A percentile compares a stretch with the other conserved stretches of the same genome.
Conservation (phyloP, 2,329 filamentous ascomycete species). For the Fusarium algeriense region DNA sequence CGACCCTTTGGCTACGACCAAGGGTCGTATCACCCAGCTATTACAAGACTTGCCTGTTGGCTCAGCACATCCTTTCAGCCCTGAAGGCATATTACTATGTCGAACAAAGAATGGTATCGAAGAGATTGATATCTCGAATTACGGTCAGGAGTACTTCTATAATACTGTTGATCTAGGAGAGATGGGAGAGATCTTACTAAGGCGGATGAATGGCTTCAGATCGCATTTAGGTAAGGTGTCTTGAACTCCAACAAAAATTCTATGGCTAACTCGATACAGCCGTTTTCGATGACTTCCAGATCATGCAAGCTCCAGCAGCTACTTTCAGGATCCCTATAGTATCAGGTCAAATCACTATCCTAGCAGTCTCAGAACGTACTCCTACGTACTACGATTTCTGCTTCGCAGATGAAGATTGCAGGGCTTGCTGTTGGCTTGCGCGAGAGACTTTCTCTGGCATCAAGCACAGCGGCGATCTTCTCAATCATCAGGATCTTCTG, state of each 20-base stretch:
- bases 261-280: background rate
- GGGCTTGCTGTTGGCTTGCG: background rate
- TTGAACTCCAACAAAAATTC: accelerated
- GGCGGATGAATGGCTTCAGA: slow-evolving; percentile 10
- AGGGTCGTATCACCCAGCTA: slow-evolving; percentile 14
- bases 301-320: slow-evolving; percentile 16
- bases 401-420: background rate
- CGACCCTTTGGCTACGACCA: slow-evolving; percentile 24
- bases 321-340: slow-evolving; percentile 3
- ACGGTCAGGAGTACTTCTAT: slow-evolving; percentile 12
- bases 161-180: slow-evolving; percentile 12
- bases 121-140: slow-evolving; percentile 15
- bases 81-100: slow-evolving; percentile 19
- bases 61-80: slow-evolving; percentile 24
- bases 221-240: background rate
- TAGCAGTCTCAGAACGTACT: background rate
- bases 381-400: slow-evolving; percentile 28
- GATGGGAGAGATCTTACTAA: background rate
- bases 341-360: background rate
- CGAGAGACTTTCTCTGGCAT: background rate
- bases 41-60: background rate
- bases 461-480: slow-evolving; percentile 9
- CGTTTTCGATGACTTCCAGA: slow-evolving; percentile 15
- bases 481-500: background rate
- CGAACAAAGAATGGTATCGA: slow-evolving; percentile 4